These are phyloP conservation scores for Russula emetica DNA, from an alignment of 768 basidiomycete genomes.

Conservation along the genomic window DNA sequence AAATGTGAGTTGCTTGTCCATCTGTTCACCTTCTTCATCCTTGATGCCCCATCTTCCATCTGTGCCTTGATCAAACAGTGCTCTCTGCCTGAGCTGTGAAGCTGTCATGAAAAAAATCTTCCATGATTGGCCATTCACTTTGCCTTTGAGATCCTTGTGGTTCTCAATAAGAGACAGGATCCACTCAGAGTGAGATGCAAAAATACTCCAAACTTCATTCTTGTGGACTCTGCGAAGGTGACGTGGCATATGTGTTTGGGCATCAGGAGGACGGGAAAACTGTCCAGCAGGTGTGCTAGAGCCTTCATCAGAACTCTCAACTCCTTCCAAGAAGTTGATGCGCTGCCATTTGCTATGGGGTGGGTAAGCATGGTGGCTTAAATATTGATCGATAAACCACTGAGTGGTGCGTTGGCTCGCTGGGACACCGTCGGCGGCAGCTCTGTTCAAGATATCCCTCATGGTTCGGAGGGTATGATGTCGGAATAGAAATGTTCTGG, in stretches of 20 bases:
- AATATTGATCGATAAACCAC: constrained; percentile 48
- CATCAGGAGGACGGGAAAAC: neutral
- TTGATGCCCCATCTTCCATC: constrained; percentile 3
- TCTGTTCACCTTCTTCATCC: neutral
- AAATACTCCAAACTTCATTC: constrained; percentile 47
- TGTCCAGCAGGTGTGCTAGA: neutral
- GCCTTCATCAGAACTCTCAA: constrained; percentile 18
- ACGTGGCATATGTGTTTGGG: constrained; percentile 35
- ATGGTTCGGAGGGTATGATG: constrained; percentile 49
- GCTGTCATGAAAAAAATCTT: constrained; percentile 37
- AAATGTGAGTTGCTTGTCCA: neutral
- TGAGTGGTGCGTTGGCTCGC: constrained; percentile 42
- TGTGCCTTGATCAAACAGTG: neutral
- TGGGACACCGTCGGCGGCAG: constrained; percentile 34
- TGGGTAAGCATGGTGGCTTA: constrained; percentile 32
- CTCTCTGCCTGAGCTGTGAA: neutral
- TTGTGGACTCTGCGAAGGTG: constrained; percentile 46
- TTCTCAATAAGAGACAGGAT: constrained; percentile 41
- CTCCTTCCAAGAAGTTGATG: constrained; percentile 35
- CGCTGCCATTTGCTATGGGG: constrained; percentile 34
- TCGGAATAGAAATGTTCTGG: constrained; percentile 49
- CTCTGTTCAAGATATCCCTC: constrained; percentile 38
- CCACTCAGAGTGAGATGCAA: constrained; percentile 58
- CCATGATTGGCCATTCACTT: constrained; percentile 50
- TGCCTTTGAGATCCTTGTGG: constrained; percentile 35